Evolutionary conservation across 2,329 filamentous ascomycete species (phyloP).

Genomic region (Microdochium paspali): DNA sequence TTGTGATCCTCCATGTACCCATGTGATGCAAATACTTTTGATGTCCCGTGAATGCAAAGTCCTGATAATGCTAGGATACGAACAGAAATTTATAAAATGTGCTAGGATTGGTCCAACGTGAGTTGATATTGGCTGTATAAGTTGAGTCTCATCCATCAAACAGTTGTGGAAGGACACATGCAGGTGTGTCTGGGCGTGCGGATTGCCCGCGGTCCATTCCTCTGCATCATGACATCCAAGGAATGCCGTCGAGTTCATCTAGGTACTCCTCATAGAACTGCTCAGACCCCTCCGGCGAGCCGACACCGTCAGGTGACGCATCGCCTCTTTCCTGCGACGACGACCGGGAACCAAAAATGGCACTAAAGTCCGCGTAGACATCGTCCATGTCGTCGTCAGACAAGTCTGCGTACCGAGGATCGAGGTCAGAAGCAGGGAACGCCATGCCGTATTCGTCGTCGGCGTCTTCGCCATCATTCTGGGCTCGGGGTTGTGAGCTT

Average conservation of each 20-base stretch:
- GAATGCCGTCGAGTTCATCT: slow-evolving; percentile 46
- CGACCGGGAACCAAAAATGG: slow-evolving; percentile 11
- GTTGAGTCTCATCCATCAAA: no score
- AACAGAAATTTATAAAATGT: no score
- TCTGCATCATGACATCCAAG: slow-evolving; percentile 27
- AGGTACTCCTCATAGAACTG: slow-evolving; percentile 44
- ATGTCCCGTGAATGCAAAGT: not conserved
- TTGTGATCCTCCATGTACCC: not conserved
- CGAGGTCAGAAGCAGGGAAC: slow-evolving; percentile 36
- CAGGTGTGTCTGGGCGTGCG: no score
- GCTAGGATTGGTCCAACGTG: no score
- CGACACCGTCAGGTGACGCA: slow-evolving; percentile 12
- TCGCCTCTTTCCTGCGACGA: slow-evolving; percentile 6
- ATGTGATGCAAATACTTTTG: not conserved
- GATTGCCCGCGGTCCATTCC: no score
- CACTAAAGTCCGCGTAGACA: slow-evolving; percentile 46
- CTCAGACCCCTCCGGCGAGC: slow-evolving; percentile 22
- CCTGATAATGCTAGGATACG: not conserved
- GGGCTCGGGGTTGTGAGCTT: not conserved
- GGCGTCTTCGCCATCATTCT: slow-evolving; percentile 4
- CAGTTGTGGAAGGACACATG: no score
- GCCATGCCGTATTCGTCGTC: slow-evolving; percentile 35
- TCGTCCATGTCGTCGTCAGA: slow-evolving; percentile 36
- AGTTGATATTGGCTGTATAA: no score
- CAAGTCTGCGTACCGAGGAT: slow-evolving; percentile 29